phyloP scores from a whole-genome alignment of 331 rosid species.

The Acacia concinna region DNA sequence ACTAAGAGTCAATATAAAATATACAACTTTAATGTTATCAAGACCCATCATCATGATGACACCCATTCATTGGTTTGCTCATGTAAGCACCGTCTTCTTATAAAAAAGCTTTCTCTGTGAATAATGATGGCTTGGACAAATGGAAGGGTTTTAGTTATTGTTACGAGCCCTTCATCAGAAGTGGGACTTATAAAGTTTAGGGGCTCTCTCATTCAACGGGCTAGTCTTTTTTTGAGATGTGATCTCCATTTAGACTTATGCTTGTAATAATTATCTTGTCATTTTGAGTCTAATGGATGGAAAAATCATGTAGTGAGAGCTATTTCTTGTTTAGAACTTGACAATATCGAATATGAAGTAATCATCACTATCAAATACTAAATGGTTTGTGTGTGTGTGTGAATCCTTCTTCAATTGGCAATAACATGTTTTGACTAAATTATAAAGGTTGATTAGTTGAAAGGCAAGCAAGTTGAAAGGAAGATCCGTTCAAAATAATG shows the following conservation, averaged over 20 bases:
- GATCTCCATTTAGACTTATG: not conserved
- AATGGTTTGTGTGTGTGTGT: not conserved
- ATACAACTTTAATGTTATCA: not conserved
- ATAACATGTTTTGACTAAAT: not conserved
- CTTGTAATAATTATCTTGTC: not conserved
- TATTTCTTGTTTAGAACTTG: not conserved
- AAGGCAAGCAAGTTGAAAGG: not conserved
- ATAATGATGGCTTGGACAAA: not conserved
- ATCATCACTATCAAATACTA: not conserved
- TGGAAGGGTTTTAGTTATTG: not conserved
- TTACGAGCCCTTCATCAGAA: not conserved
- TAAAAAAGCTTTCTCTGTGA: not conserved
- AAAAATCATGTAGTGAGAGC: not conserved
- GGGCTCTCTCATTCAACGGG: not conserved
- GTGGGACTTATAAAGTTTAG: not conserved
- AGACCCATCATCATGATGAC: not conserved
- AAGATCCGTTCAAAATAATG: not conserved
- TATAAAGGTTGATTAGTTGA: not conserved
- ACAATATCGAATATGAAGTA: not conserved
- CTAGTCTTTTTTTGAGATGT: too few relatives aligned
- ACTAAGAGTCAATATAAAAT: not conserved
- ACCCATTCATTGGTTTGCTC: not conserved
- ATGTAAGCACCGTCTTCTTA: not conserved
- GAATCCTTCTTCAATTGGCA: not conserved
- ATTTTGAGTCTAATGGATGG: not conserved